Conservation (phyloP, 2,329 filamentous ascomycete species). For the Beauveria australis region DNA sequence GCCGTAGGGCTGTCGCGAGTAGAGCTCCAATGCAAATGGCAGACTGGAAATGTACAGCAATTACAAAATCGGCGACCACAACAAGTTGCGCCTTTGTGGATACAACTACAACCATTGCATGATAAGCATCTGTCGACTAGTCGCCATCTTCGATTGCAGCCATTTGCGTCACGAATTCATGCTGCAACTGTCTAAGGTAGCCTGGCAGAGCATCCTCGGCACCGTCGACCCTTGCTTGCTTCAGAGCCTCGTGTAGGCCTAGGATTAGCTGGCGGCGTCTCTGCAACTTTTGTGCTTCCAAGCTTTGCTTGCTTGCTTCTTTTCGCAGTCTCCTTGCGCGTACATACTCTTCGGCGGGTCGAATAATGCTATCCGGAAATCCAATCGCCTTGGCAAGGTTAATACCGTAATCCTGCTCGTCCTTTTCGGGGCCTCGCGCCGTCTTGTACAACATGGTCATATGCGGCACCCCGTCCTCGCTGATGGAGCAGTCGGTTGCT, state of each 20-base stretch:
- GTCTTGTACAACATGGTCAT: slow-evolving; percentile 89
- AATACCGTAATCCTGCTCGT: slow-evolving; percentile 71
- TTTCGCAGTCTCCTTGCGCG: slow-evolving; percentile 49
- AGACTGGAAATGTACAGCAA: neutral
- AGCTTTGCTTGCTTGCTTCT: slow-evolving; percentile 49
- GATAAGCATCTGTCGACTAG: neutral
- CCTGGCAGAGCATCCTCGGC: slow-evolving; percentile 53
- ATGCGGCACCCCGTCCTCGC: slow-evolving; percentile 41
- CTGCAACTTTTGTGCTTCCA: slow-evolving; percentile 48
- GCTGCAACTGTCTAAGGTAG: slow-evolving; percentile 52
- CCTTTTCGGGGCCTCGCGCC: slow-evolving; percentile 58
- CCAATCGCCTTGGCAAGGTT: slow-evolving; percentile 67
- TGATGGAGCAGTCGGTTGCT: slow-evolving; percentile 52
- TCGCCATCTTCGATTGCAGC: slow-evolving; percentile 3
- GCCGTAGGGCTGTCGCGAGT: neutral
- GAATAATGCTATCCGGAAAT: slow-evolving; percentile 59
- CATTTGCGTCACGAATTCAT: slow-evolving; percentile 11
- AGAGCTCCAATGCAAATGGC: neutral
- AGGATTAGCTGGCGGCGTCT: slow-evolving; percentile 66
- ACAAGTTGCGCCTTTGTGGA: neutral
- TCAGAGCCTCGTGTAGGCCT: slow-evolving; percentile 62
- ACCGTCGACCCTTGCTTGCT: slow-evolving; percentile 55
- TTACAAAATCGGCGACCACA: neutral
- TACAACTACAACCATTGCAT: neutral
- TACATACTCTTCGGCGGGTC: slow-evolving; percentile 60